phyloP scores from a whole-genome alignment of 352 stramenopile genomes.

The Lagenidium giganteum region DNA sequence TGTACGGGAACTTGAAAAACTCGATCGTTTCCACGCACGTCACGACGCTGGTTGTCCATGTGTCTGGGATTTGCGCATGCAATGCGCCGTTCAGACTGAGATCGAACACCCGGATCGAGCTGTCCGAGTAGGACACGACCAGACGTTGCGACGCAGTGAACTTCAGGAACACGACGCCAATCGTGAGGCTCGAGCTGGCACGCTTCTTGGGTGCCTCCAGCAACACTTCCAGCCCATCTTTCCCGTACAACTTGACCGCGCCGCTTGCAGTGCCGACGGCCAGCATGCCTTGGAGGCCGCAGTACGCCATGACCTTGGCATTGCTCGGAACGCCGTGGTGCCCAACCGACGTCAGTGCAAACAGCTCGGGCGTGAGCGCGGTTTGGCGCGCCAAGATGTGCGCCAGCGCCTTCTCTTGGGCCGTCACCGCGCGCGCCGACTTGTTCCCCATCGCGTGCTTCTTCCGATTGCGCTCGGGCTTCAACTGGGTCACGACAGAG shows the following conservation, averaged over 20 bases:
- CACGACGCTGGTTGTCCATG: constrained; percentile 65
- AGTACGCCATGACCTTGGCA: constrained; percentile 50
- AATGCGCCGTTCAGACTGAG: constrained; percentile 18
- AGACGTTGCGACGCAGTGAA: constrained; percentile 65
- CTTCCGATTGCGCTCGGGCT: too few relatives aligned
- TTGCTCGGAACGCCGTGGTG: constrained; percentile 74
- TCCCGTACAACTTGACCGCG: constrained; percentile 62
- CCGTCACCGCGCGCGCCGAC: constrained; percentile 25
- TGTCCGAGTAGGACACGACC: constrained; percentile 59
- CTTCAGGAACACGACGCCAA: constrained; percentile 45
- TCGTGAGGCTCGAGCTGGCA: constrained; percentile 23
- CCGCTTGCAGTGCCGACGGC: constrained; percentile 59
- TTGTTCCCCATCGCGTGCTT: constrained; percentile 81
- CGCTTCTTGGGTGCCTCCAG: constrained; percentile 36
- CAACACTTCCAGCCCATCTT: constrained; percentile 53
- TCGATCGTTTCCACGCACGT: constrained; percentile 58
- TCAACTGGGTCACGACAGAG: too few relatives aligned
- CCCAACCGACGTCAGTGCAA: constrained; percentile 33
- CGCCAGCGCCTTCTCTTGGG: constrained; percentile 35
- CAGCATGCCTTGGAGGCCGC: constrained; percentile 54
- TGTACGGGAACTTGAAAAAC: constrained; percentile 54
- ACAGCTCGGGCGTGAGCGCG: constrained; percentile 35
- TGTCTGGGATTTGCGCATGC: constrained; percentile 21
- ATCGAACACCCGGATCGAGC: constrained; percentile 57
- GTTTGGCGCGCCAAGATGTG: constrained; percentile 29